A percentile compares a stretch with the other conserved stretches of the same genome.
Conservation (phyloP, 208 protist species). For the Trypanosoma boissoni region DNA sequence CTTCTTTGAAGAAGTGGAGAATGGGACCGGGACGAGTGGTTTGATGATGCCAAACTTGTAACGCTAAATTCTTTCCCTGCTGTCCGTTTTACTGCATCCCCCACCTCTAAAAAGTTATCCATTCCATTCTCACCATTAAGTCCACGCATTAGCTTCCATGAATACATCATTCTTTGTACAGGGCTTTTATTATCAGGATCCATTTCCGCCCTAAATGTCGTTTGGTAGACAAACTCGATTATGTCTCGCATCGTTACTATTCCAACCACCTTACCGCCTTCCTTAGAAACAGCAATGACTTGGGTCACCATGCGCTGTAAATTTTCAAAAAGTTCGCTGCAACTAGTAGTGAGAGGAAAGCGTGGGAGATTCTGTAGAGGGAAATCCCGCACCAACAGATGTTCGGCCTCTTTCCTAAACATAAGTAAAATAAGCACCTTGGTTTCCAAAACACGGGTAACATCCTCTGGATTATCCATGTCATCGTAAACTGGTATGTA, state of each 20-base stretch:
- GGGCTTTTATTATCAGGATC: slow-evolving; percentile 37
- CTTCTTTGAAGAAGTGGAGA: slow-evolving; percentile 3
- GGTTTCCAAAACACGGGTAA: slow-evolving; percentile 50
- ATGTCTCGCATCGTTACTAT: slow-evolving; percentile 56
- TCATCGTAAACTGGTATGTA: slow-evolving; percentile 63
- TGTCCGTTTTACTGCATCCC: background rate
- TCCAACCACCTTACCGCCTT: slow-evolving; percentile 33
- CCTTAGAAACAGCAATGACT: slow-evolving; percentile 35
- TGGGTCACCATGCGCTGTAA: slow-evolving; percentile 44
- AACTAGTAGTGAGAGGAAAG: slow-evolving; percentile 34
- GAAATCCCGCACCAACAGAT: slow-evolving; percentile 44
- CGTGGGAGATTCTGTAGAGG: slow-evolving; percentile 40
- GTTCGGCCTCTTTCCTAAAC: slow-evolving; percentile 37
- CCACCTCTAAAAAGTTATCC: background rate
- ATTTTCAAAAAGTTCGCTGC: slow-evolving; percentile 45
- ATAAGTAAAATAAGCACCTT: slow-evolving; percentile 57
- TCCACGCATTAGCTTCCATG: slow-evolving; percentile 41
- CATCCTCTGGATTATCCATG: slow-evolving; percentile 31
- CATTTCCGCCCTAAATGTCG: slow-evolving; percentile 62
- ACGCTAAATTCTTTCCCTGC: background rate
- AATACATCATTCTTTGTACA: slow-evolving; percentile 53
- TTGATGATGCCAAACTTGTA: background rate
- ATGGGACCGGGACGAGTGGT: slow-evolving; percentile 2
- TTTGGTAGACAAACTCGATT: slow-evolving; percentile 52
- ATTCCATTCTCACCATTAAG: slow-evolving; percentile 23